Evolutionary conservation across 345 rosid species (phyloP), one percentile per base, ranked within the genome.

Genomic region (Cardiospermum halicacabum): DNA sequence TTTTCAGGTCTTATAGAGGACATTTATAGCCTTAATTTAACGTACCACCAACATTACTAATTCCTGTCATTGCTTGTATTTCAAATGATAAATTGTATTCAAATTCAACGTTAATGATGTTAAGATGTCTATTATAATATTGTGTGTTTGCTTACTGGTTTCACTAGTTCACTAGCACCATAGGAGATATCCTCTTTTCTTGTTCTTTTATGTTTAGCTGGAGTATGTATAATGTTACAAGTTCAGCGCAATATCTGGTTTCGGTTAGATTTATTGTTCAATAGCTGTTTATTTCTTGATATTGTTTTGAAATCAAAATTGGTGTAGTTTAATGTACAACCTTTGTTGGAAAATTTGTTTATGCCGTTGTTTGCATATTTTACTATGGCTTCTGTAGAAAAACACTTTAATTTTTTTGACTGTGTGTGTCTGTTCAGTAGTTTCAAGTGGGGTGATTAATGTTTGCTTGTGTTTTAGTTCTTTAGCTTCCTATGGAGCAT

Each of bases 401-500:
- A 47, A 12, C 3, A 47, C n/a, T 43, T 1, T n/a, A 16, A 16
- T 51, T 53, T 58, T 24, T 31, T 64, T 19, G 32, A 8, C 43
- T 13, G 13, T 7, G 7, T 37, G 18, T 53, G 39, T 53, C 13
- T 55, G 54, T 42, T 30, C 15, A 21, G 5, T 30, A 19, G 3
- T 10, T 13, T 18, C 19, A 15, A 19, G 21, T 11, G n/a, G 40
- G 21, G 18, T 53, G 48, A 50, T 19, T 39, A 48, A 3, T 25
- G 40, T 32, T 7, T 61, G 26, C 60, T 2, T 66, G 65, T 58
- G 39, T 69, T 50, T 71, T 73, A 88, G 98, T 73, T 81, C 97
- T 11, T 78, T 93, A 78, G 93, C 89, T 69, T 83, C 94, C 13
- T 85, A 75, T 71, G 98, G 98, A 70, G 92, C 97, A 40, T 90